Conservation (phyloP, 805 yeast genomes). For the Yarrowia alimentaria region DNA sequence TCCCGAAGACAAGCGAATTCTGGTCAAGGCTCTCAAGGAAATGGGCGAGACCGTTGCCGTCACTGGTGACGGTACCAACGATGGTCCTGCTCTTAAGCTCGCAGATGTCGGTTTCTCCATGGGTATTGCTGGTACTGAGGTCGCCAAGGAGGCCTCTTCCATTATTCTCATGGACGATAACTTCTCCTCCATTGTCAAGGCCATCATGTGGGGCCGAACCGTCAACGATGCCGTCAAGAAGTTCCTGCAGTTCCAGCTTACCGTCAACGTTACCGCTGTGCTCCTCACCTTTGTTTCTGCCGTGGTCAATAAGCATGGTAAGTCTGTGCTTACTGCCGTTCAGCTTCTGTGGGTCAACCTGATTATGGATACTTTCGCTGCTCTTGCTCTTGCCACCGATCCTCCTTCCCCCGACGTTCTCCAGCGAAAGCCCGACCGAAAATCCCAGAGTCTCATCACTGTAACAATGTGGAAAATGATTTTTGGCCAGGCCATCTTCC, state of each 20-base stretch:
- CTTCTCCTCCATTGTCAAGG: constrained; percentile 90
- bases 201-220: constrained; percentile 98
- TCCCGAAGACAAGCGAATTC: constrained; percentile 88
- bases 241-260: constrained; percentile 92
- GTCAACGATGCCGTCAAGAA: constrained; percentile 92
- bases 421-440: constrained; percentile 79
- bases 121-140: constrained; percentile 99
- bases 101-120: constrained; percentile 98
- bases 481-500: constrained; percentile 77
- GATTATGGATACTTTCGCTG: constrained; percentile 98
- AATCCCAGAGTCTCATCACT: constrained; percentile 74
- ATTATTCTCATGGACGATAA: constrained; percentile 92
- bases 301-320: constrained; percentile 73
- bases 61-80: constrained; percentile 99
- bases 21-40: constrained; percentile 75
- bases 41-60: constrained; percentile 96
- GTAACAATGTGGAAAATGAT: constrained; percentile 99
- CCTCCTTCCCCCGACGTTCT: constrained; percentile 84
- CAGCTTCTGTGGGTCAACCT: constrained; percentile 96
- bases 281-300: constrained; percentile 90
- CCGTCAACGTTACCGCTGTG: constrained; percentile 97
- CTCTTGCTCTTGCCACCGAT: constrained; percentile 95
- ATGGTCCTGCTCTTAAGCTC: constrained; percentile 93
- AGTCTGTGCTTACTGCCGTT: constrained; percentile 92
- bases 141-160: constrained; percentile 96